Evolutionary conservation across 148 eudicot species (phyloP), one percentile per base, ranked within the genome.

Genomic region (Silene uniflora): DNA sequence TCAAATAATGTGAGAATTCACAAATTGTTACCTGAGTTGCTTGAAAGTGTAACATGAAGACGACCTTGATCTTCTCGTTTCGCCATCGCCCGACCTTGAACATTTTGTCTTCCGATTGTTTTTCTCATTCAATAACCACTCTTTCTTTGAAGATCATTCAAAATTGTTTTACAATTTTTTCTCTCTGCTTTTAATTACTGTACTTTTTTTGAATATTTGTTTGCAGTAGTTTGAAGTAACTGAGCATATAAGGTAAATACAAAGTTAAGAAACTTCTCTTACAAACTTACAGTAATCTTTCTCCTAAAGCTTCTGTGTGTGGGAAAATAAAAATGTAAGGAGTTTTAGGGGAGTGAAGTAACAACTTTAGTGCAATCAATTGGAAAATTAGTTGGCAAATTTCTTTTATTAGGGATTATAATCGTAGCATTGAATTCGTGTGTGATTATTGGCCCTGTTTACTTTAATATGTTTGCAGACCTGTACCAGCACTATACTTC

Each of bases 31-130:
- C 99, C 93, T 92, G 94, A 76, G 91, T 88, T 59, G 91, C 99
- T 69, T 91, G 93, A 74, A 96, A 96, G 66, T 92, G 93, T 87
- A 96, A 68, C 73, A 64, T 83, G 86, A 96, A 92, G 1, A 96
- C 89, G 56, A 84, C 87, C 84, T 96, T 96, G 86, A 91, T 80
- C 89, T 89, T 92, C 75, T 96, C 91, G 39, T 84, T 84, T 75
- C 85, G 83, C 86, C 87, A 83, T 86, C 81, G 88, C 10, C 88
- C 85, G 7, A 88, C 81, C 85, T 88, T 96, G 86, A 96, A 96
- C 99, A 96, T 96, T 81, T 86, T 81, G 70, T 25, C 24, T 78
- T 76, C 9, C 17, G 32, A 39, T 39, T 39, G 9, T 39, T 39
- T 5, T 6, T 60, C 42, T 60, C 63, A n/a, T 60, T 60, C 63